Evolutionary conservation across 2,329 filamentous ascomycete species (phyloP), one percentile per base, ranked within the genome.

Genomic region (Hymenoscyphus albidus): DNA sequence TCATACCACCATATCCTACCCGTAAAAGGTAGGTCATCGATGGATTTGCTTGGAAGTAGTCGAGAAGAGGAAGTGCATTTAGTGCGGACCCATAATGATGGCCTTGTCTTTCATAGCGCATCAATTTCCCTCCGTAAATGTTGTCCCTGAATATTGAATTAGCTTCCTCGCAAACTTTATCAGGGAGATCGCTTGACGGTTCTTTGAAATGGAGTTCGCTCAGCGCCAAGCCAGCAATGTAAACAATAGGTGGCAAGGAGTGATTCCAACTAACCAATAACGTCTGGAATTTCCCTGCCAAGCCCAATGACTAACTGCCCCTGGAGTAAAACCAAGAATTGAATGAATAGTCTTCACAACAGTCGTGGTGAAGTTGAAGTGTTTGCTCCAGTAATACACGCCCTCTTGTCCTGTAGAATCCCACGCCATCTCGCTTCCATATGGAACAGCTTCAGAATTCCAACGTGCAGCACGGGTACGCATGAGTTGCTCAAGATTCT

Each of bases 341-440:
- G 80, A 82, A 63, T 82, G 77, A 57, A 87, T 76, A 0, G 88
- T 81, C 68, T 86, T 86, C 1, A 72, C 72, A 0, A 77, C 78
- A 0, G 83, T 83, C 0, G 70, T 70, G 0, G 74, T 74, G 58
- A 82, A 76, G 1, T 79, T 79, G 70, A 87, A 87, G 69, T 85
- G 66, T 64, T 58, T 81, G 5, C 80, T 77, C 84, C 84, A 87
- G 65, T 84, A 84, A 65, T 85, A 87, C 0, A 87, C 82, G 0
- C 84, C 84, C 70, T 88, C 85, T 67, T 88, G 84, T 0, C 83
- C 84, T 0, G 85, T 87, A 0, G 81, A 85, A 64, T 88, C 85
- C 85, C 85, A 88, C 0, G 84, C 81, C 82, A 85, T 84, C 71
- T 87, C 85, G 60, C 82, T 85, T 0, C 84, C 85, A 65, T 81